Conservation (phyloP, 202 grass and related monocot species). For the Setaria italica region DNA sequence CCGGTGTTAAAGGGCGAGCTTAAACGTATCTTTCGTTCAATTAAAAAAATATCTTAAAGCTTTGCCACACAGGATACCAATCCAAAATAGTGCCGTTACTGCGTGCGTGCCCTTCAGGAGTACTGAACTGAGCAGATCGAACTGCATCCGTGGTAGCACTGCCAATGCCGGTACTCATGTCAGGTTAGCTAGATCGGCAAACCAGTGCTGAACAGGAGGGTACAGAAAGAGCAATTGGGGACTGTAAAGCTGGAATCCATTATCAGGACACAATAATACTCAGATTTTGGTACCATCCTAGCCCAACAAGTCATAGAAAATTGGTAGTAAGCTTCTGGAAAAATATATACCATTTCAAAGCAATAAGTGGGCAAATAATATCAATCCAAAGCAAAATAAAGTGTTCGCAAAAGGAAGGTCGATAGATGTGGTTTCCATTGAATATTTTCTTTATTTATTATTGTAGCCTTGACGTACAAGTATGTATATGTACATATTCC, state of each 20-base stretch:
- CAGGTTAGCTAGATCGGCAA: conserved; percentile 12
- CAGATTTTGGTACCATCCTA: not conserved
- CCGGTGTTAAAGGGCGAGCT: conserved; percentile 3
- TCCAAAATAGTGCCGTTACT: not conserved
- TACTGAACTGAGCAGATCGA: not conserved
- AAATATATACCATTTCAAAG: not conserved
- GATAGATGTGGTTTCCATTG: too few species aligned
- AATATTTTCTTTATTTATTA: not conserved
- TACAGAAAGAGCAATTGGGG: not conserved
- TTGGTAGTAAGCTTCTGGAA: not conserved
- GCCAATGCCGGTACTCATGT: not conserved
- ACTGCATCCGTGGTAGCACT: not conserved
- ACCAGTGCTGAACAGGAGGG: not conserved
- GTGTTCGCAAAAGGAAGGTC: not conserved
- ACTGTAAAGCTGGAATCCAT: not conserved
- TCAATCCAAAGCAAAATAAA: not conserved
- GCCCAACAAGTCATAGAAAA: not conserved
- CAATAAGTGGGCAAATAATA: not conserved
- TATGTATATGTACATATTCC: not conserved
- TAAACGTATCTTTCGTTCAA: not conserved
- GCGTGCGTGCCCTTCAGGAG: not conserved
- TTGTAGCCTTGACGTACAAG: conserved; percentile 5
- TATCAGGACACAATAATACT: not conserved
- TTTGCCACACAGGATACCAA: not conserved
- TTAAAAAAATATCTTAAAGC: not conserved